Evolutionary conservation across 2,329 filamentous ascomycete species (phyloP).

Genomic region (Botryotinia convoluta): DNA sequence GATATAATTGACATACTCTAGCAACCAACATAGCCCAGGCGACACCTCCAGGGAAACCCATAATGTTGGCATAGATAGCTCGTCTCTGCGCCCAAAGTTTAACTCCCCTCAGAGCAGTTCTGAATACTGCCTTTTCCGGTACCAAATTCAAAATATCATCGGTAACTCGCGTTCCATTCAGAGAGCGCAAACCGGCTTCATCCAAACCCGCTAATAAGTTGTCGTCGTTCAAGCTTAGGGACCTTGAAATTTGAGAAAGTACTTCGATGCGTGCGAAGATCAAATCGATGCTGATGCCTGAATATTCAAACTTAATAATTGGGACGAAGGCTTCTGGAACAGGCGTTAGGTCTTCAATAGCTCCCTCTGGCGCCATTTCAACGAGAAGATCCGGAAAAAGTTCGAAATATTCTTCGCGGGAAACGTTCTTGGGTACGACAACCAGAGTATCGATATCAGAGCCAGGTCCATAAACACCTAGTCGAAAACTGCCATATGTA

Average conservation of each 20-base stretch:
- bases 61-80: constrained; percentile 92
- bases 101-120: constrained; percentile 82
- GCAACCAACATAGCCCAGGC: constrained; percentile 98
- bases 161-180: constrained; percentile 93
- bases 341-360: constrained; percentile 79
- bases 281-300: constrained; percentile 89
- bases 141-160: constrained; percentile 88
- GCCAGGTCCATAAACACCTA: constrained; percentile 90
- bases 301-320: constrained; percentile 94
- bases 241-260: constrained; percentile 67
- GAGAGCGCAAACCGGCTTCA: constrained; percentile 79
- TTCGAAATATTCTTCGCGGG: constrained; percentile 87
- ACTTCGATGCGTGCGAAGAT: constrained; percentile 77
- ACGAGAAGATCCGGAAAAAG: constrained; percentile 79
- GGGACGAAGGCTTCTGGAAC: constrained; percentile 92
- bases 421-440: constrained; percentile 85
- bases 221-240: constrained; percentile 78
- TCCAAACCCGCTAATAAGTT: constrained; percentile 81
- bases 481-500: constrained; percentile 91
- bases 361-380: constrained; percentile 70
- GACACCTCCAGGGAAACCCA: constrained; percentile 94
- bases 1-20: constrained; percentile 92
- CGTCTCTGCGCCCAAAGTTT: constrained; percentile 95
- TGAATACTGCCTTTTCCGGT: constrained; percentile 85
- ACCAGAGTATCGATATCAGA: constrained; percentile 98